Conservation (phyloP, 208 protist species). For the Trypanosoma melophagium region DNA sequence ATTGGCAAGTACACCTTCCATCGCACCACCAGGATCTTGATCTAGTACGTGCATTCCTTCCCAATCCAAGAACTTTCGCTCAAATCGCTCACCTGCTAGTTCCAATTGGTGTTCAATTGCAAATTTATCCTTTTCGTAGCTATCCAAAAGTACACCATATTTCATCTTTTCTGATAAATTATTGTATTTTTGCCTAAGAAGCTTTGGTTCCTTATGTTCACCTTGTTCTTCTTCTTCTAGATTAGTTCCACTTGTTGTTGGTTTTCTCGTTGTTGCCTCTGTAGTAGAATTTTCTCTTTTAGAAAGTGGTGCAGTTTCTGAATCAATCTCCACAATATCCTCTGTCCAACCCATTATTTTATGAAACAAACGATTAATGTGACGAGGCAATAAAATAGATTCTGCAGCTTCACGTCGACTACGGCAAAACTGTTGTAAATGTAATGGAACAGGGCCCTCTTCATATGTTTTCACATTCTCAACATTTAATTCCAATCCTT, state of each 20-base stretch:
- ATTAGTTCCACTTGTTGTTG: too few relatives aligned
- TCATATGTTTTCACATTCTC: slow-evolving; percentile 61
- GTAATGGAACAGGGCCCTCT: slow-evolving; percentile 61
- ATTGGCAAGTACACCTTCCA: slow-evolving; percentile 60
- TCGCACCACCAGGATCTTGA: slow-evolving; percentile 53
- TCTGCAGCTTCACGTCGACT: slow-evolving; percentile 66
- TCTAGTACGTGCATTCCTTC: slow-evolving; percentile 87
- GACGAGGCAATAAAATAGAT: slow-evolving; percentile 76
- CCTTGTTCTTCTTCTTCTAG: slow-evolving; percentile 14
- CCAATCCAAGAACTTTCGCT: slow-evolving; percentile 87
- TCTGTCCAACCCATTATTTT: slow-evolving; percentile 92
- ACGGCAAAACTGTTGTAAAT: slow-evolving; percentile 66
- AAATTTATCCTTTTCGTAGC: slow-evolving; percentile 89
- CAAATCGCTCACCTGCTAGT: slow-evolving; percentile 72
- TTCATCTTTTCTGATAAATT: slow-evolving; percentile 76
- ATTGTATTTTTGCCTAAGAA: slow-evolving; percentile 59
- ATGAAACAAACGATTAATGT: slow-evolving; percentile 90
- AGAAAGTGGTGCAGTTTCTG: slow-evolving; percentile 19
- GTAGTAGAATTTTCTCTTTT: not conserved
- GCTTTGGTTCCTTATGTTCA: slow-evolving; percentile 6
- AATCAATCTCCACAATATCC: slow-evolving; percentile 75
- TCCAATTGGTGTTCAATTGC: slow-evolving; percentile 79
- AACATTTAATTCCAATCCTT: slow-evolving; percentile 73
- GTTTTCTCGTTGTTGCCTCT: not conserved
- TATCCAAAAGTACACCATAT: slow-evolving; percentile 86